Conservation (phyloP, 306 rosid genomes). For the Amphicarpaea edgeworthii region DNA sequence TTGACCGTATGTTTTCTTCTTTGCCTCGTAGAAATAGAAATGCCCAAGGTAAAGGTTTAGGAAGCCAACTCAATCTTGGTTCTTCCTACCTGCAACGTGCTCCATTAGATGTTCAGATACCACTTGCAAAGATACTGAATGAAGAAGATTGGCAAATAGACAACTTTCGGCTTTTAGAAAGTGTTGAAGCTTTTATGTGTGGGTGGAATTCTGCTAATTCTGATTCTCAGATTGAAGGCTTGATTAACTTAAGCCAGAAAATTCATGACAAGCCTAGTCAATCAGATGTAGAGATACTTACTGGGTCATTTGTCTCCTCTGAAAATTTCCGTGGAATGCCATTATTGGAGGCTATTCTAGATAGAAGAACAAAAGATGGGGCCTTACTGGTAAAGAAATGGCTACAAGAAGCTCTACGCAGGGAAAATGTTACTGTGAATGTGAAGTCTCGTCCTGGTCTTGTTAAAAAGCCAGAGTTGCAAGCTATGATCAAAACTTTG, state of each 20-base stretch:
- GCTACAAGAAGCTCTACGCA: slow-evolving; percentile 84
- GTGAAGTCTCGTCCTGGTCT: slow-evolving; percentile 74
- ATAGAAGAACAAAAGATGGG: slow-evolving; percentile 89
- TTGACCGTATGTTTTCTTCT: slow-evolving; percentile 84
- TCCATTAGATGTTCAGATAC: slow-evolving; percentile 86
- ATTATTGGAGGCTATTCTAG: slow-evolving; percentile 82
- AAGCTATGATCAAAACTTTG: slow-evolving; percentile 77
- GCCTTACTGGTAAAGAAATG: slow-evolving; percentile 82
- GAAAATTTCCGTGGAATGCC: slow-evolving; percentile 85
- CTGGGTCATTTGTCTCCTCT: slow-evolving; percentile 75
- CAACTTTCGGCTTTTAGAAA: slow-evolving; percentile 64
- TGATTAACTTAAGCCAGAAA: slow-evolving; percentile 63
- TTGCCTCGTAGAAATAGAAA: slow-evolving; percentile 68
- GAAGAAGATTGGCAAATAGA: slow-evolving; percentile 65
- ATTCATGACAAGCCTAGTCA: slow-evolving; percentile 51
- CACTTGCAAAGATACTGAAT: slow-evolving; percentile 63
- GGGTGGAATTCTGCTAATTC: slow-evolving; percentile 78
- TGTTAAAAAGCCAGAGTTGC: slow-evolving; percentile 72
- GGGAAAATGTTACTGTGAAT: slow-evolving; percentile 65
- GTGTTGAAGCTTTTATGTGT: slow-evolving; percentile 74
- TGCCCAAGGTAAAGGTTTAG: slow-evolving; percentile 63
- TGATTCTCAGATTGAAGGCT: slow-evolving; percentile 62
- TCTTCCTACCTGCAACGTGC: slow-evolving; percentile 66
- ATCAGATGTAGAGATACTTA: slow-evolving; percentile 57
- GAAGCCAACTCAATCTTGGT: slow-evolving; percentile 58